Conservation (phyloP, 1,139 yeast genomes). For the Tardiomyces blankii region DNA sequence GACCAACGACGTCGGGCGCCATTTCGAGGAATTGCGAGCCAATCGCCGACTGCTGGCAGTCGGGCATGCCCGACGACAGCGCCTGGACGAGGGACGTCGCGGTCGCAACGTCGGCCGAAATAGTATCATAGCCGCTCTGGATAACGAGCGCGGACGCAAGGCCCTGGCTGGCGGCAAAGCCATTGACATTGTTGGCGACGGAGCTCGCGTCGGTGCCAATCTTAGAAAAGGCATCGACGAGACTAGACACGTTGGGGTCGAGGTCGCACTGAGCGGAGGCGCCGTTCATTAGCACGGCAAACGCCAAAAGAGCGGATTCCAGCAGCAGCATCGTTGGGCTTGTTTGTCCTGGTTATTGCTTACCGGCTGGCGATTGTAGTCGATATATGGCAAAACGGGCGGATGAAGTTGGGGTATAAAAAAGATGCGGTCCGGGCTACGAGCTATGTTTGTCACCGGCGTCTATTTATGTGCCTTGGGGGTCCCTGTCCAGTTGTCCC, state of each 20-base stretch:
- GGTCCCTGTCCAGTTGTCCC: no score
- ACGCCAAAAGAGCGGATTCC: background rate
- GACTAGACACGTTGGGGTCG: background rate
- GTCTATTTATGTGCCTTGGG: no score
- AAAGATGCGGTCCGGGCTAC: no score
- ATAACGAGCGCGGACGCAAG: background rate
- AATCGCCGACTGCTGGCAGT: background rate
- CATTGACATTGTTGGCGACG: background rate
- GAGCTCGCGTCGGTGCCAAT: background rate
- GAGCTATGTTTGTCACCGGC: no score
- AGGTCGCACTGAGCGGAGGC: background rate
- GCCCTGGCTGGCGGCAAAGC: background rate
- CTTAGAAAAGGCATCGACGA: background rate
- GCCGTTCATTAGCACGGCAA: background rate
- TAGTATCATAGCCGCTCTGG: background rate
- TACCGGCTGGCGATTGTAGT: no score
- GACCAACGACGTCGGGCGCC: slow-evolving; percentile 2
- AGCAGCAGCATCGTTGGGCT: background rate
- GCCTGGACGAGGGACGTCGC: background rate
- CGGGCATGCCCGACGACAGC: background rate
- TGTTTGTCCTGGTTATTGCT: no score
- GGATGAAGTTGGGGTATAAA: no score
- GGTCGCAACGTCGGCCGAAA: background rate
- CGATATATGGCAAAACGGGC: no score
- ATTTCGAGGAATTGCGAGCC: background rate